Conservation (phyloP, 306 rosid species). For the Psophocarpus tetragonolobus region DNA sequence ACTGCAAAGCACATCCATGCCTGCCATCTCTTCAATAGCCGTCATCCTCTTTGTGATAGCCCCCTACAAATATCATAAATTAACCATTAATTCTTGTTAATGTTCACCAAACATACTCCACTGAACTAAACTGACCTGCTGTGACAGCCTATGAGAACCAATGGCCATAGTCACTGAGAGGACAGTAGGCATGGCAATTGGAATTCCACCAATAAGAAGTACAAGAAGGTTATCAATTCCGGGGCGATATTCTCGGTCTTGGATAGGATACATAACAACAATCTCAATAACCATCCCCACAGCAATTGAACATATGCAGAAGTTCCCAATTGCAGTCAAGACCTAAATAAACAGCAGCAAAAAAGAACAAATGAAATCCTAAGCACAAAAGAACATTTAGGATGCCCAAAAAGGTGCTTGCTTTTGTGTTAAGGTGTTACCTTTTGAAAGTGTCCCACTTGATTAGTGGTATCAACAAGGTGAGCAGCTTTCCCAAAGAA, state of each 20-base stretch:
- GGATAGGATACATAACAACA: slow-evolving; percentile 89
- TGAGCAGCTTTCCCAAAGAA: slow-evolving; percentile 96
- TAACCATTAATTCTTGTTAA: slow-evolving; percentile 11
- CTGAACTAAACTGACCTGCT: slow-evolving; percentile 59
- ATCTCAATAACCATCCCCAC: slow-evolving; percentile 83
- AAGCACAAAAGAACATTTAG: not conserved
- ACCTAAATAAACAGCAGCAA: slow-evolving; percentile 58
- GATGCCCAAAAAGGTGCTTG: not conserved
- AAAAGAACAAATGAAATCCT: slow-evolving; percentile 24
- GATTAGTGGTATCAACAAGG: slow-evolving; percentile 88
- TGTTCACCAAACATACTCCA: not conserved
- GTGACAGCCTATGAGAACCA: slow-evolving; percentile 88
- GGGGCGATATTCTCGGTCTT: slow-evolving; percentile 79
- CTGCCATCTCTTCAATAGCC: slow-evolving; percentile 97
- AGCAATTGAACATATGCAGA: slow-evolving; percentile 91
- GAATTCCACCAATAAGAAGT: slow-evolving; percentile 95
- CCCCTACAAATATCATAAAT: slow-evolving; percentile 53
- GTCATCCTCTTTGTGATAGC: slow-evolving; percentile 97
- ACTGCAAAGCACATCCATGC: slow-evolving; percentile 98
- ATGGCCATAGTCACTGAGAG: slow-evolving; percentile 94
- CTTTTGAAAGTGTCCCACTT: slow-evolving; percentile 96
- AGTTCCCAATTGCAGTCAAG: slow-evolving; percentile 90
- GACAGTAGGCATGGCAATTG: slow-evolving; percentile 96
- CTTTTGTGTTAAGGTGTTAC: slow-evolving; percentile 44
- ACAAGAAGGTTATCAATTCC: slow-evolving; percentile 94